phyloP scores from a whole-genome alignment of 2,329 filamentous ascomycete species.

The Aspergillus brasiliensis region DNA sequence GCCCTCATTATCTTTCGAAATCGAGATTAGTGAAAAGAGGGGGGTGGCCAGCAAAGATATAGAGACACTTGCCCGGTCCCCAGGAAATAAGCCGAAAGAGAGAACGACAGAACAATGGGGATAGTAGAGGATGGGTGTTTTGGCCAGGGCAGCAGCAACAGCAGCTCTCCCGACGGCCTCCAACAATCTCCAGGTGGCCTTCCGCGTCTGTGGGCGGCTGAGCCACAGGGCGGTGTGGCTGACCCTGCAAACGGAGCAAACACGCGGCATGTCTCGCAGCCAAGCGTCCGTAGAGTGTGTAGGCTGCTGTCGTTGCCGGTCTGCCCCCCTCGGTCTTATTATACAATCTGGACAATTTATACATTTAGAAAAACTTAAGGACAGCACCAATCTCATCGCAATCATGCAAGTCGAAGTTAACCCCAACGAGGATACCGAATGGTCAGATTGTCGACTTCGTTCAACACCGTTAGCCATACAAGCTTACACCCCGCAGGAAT shows the following conservation, averaged over 20 bases:
- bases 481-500: conserved; percentile 66
- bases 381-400: neutral
- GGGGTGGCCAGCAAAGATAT: neutral
- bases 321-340: neutral
- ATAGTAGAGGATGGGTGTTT: conserved; percentile 15
- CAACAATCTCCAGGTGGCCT: conserved; percentile 43
- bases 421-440: conserved; percentile 97
- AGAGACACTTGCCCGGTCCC: conserved; percentile 1
- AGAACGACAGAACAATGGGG: conserved; percentile 15
- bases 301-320: neutral
- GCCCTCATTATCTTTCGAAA: conserved; percentile 33
- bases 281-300: neutral
- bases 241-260: conserved; percentile 42
- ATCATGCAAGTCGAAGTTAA: conserved; percentile 78
- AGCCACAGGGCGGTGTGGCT: conserved; percentile 27
- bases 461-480: conserved; percentile 17
- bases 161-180: conserved; percentile 19
- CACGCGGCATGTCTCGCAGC: conserved; percentile 34
- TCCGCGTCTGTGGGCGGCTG: conserved; percentile 36
- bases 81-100: conserved; percentile 1
- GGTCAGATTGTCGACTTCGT: conserved; percentile 54
- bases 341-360: neutral
- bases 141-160: conserved; percentile 18
- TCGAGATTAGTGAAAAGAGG: neutral
- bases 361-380: neutral